Percentiles rank a stretch among this genome's conserved stretches.
phyloP scores from a whole-genome alignment of 805 yeast species.

The Ogataea kodamae region DNA sequence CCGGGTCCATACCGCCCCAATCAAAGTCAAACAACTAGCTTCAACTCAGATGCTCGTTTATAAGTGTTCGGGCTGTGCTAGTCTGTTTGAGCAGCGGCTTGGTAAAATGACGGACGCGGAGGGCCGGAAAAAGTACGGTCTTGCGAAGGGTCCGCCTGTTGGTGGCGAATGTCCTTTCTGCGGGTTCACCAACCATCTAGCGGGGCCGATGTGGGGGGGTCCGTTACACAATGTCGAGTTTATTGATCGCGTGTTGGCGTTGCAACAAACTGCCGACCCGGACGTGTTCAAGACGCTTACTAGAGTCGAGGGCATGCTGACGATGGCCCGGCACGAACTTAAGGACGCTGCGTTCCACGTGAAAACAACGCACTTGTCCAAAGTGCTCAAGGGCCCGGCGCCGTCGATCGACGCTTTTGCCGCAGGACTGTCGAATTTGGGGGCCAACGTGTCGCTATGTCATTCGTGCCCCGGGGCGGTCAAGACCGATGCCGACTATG shows the following conservation, averaged over 20 bases:
- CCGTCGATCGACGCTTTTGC: slow-evolving; percentile 71
- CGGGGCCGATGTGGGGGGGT: slow-evolving; percentile 98
- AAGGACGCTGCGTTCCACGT: slow-evolving; percentile 71
- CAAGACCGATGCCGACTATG: slow-evolving; percentile 90
- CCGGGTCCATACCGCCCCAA: slow-evolving; percentile 72
- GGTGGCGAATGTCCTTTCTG: slow-evolving; percentile 68
- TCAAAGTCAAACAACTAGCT: slow-evolving; percentile 74
- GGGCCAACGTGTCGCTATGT: slow-evolving; percentile 77
- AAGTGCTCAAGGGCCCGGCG: slow-evolving; percentile 75
- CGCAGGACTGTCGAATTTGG: slow-evolving; percentile 81
- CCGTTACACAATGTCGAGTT: slow-evolving; percentile 68
- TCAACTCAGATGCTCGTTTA: slow-evolving; percentile 74
- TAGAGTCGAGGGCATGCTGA: slow-evolving; percentile 89
- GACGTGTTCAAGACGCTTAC: slow-evolving; percentile 72
- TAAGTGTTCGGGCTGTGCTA: slow-evolving; percentile 85
- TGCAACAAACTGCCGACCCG: slow-evolving; percentile 44
- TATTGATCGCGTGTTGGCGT: slow-evolving; percentile 57
- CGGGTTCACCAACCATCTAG: slow-evolving; percentile 64
- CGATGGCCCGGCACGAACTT: slow-evolving; percentile 74
- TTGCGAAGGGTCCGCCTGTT: slow-evolving; percentile 62
- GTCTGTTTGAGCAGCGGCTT: slow-evolving; percentile 65
- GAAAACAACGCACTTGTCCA: slow-evolving; percentile 71
- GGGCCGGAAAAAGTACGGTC: slow-evolving; percentile 46
- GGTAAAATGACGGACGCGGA: slow-evolving; percentile 52
- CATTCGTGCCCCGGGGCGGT: slow-evolving; percentile 85